Evolutionary conservation across 192 early-diverging fungal species (phyloP).

Genomic region (Phycomyces nitens): DNA sequence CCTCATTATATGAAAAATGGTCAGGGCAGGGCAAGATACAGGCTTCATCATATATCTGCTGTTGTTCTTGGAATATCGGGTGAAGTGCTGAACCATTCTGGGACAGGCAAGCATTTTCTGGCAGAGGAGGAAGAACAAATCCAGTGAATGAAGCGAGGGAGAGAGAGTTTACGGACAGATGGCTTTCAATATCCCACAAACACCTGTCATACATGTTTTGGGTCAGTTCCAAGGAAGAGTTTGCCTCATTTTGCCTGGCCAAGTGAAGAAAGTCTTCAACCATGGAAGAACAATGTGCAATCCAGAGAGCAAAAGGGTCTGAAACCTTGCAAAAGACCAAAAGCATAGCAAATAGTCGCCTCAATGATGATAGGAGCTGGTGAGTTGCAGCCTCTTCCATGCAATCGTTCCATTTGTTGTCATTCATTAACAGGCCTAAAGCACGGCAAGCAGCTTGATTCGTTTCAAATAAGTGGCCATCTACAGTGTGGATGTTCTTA

Average conservation of each 20-base stretch:
- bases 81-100: no score
- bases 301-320: not conserved
- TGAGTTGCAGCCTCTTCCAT: not conserved
- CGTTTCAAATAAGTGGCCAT: not conserved
- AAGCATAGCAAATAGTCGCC: not conserved
- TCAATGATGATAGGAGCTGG: not conserved
- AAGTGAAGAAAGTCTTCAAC: not conserved
- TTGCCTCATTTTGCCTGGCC: not conserved
- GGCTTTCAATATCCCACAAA: not conserved
- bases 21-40: not conserved
- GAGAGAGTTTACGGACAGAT: not conserved
- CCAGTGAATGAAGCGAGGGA: not conserved
- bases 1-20: not conserved
- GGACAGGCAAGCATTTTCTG: no score
- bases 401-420: conserved; percentile 3
- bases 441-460: conserved; percentile 1
- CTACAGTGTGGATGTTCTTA: not conserved
- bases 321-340: not conserved
- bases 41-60: no score
- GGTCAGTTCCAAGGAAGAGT: not conserved
- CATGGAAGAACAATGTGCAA: not conserved
- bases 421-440: not conserved
- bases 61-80: no score
- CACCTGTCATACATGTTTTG: not conserved
- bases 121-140: not conserved